Conservation (phyloP, 176 grass and related monocot species). For the Ananas comosus region DNA sequence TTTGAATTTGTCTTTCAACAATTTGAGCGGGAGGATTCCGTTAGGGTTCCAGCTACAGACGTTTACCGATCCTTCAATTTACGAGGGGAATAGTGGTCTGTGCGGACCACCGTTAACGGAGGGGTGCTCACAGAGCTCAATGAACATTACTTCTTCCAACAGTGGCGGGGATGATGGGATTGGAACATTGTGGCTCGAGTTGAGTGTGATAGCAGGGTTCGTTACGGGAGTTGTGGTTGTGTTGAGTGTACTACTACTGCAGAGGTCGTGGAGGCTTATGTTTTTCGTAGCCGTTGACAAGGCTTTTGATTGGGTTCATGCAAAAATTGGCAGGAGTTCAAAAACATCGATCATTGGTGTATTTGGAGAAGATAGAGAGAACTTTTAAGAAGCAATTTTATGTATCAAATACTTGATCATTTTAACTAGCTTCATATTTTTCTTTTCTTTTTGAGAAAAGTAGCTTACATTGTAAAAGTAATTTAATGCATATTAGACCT, state of each 20-base stretch:
- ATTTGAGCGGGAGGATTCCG: slow-evolving; percentile 1
- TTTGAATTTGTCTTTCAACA: slow-evolving; percentile 8
- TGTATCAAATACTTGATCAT: no score
- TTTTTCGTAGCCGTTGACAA: background rate
- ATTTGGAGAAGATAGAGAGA: no score
- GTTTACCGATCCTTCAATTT: background rate
- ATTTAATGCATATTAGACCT: no score
- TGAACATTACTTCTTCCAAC: background rate
- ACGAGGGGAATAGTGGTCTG: background rate
- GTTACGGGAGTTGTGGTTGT: background rate
- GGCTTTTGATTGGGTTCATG: no score
- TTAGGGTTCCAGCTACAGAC: slow-evolving; percentile 1
- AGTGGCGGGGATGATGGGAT: background rate
- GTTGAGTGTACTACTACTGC: background rate
- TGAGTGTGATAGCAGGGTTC: background rate
- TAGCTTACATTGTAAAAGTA: no score
- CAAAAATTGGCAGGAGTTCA: no score
- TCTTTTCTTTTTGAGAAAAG: no score
- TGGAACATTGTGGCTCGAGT: background rate
- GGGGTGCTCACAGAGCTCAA: background rate
- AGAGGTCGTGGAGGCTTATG: background rate
- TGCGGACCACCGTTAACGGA: background rate
- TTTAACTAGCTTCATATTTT: no score
- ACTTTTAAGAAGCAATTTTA: no score
- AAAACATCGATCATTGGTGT: no score